Evolutionary conservation across 768 basidiomycete species (phyloP).

Genomic region (Tricholomella constricta): DNA sequence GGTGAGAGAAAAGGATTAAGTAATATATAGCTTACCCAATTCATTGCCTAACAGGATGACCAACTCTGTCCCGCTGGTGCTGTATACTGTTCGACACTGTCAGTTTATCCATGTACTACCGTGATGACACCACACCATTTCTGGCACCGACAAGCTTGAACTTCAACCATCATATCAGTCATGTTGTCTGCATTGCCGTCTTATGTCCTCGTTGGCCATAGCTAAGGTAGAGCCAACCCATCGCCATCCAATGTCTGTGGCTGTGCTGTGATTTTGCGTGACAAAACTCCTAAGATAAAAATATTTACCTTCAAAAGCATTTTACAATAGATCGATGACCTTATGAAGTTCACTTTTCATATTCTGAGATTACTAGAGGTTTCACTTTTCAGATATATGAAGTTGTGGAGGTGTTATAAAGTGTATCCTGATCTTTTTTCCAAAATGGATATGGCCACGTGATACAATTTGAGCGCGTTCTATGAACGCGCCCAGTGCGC

Average conservation of each 20-base stretch:
- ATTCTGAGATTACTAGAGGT: background rate
- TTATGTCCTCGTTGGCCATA: too few relatives aligned
- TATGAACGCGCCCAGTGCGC: background rate
- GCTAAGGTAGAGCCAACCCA: background rate
- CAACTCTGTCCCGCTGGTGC: too few relatives aligned
- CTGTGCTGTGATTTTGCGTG: background rate
- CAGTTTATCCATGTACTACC: too few relatives aligned
- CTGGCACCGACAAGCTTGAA: too few relatives aligned
- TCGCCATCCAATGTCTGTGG: background rate
- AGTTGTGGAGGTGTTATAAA: background rate
- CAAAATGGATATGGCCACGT: background rate
- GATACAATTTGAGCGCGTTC: background rate
- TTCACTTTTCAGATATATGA: background rate
- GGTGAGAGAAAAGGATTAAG: too few relatives aligned
- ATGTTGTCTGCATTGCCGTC: too few relatives aligned
- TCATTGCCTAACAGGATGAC: too few relatives aligned
- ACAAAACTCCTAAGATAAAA: background rate
- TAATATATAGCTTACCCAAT: too few relatives aligned
- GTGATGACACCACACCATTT: too few relatives aligned
- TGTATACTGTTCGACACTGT: too few relatives aligned
- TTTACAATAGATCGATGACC: background rate
- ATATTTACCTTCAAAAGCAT: background rate
- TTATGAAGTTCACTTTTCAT: background rate
- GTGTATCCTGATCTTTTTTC: background rate
- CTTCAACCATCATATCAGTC: too few relatives aligned